Percentiles rank a stretch among this genome's conserved stretches.
phyloP scores from a whole-genome alignment of 495 filamentous ascomycete species.

The Neurospora sp. region DNA sequence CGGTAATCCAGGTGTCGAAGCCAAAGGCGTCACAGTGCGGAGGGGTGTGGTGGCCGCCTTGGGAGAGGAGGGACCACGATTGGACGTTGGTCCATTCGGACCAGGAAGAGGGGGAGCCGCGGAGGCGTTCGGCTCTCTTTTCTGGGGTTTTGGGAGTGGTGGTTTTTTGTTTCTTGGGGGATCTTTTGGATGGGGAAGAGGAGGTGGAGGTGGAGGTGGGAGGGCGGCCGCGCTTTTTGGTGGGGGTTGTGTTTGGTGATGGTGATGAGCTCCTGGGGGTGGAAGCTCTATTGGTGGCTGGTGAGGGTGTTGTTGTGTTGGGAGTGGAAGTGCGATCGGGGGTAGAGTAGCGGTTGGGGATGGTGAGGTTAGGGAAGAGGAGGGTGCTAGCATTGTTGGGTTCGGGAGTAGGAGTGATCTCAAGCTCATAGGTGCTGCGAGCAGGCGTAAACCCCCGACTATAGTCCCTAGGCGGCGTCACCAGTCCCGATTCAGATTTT shows the following conservation, averaged over 20 bases:
- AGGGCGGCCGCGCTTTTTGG: background rate
- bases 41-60: background rate
- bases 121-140: background rate
- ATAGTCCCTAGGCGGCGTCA: background rate
- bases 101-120: background rate
- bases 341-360: background rate
- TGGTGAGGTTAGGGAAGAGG: background rate
- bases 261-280: background rate
- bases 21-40: background rate
- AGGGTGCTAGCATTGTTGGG: background rate
- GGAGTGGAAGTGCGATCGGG: background rate
- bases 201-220: background rate
- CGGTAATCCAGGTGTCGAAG: background rate
- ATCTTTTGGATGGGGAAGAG: background rate
- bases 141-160: background rate
- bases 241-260: background rate
- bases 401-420: background rate
- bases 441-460: background rate
- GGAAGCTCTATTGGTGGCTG: background rate
- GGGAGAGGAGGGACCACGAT: background rate
- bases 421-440: background rate
- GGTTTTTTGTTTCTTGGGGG: background rate
- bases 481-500: background rate
- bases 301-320: background rate
- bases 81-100: background rate